A percentile compares a stretch with the other conserved stretches of the same genome.
phyloP scores from a whole-genome alignment of 768 basidiomycete genomes.

The Lactarius pseudohatsudake region DNA sequence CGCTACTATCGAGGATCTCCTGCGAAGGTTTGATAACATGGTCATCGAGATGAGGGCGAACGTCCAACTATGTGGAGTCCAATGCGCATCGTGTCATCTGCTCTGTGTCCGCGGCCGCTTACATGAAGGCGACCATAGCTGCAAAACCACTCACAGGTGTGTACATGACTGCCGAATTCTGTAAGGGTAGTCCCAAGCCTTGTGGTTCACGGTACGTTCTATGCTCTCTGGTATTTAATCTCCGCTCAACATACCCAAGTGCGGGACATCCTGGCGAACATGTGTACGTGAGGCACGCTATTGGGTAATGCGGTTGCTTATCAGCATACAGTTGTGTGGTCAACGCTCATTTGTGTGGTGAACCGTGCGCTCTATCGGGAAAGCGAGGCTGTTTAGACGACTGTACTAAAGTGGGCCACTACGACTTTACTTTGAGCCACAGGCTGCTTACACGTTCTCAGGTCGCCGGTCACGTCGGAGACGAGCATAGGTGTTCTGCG shows the following conservation, averaged over 20 bases:
- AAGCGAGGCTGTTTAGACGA: constrained; percentile 51
- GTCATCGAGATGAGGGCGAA: constrained; percentile 47
- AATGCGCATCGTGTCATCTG: constrained; percentile 50
- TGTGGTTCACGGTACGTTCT: constrained; percentile 51
- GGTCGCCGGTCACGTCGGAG: constrained; percentile 48
- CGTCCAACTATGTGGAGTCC: constrained; percentile 49
- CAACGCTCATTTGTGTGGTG: constrained; percentile 54
- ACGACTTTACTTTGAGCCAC: not conserved
- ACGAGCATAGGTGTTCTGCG: constrained; percentile 55
- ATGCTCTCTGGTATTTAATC: not conserved
- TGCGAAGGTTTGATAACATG: constrained; percentile 43
- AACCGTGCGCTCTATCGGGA: constrained; percentile 45
- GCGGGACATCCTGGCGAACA: constrained; percentile 59
- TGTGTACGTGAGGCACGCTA: constrained; percentile 40
- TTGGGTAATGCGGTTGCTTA: not conserved
- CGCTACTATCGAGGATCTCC: constrained; percentile 47
- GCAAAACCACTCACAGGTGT: constrained; percentile 51
- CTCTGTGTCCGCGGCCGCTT: constrained; percentile 46
- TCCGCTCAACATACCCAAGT: constrained; percentile 35
- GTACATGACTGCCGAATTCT: constrained; percentile 44
- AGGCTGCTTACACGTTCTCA: constrained; percentile 29
- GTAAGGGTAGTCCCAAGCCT: constrained; percentile 35
- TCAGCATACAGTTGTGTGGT: constrained; percentile 47
- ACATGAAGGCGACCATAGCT: constrained; percentile 51
- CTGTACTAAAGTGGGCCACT: constrained; percentile 50